Evolutionary conservation across 2,329 filamentous ascomycete genomes (phyloP), one percentile per base, ranked within the genome.

Genomic region (Colletotrichum costaricense): DNA sequence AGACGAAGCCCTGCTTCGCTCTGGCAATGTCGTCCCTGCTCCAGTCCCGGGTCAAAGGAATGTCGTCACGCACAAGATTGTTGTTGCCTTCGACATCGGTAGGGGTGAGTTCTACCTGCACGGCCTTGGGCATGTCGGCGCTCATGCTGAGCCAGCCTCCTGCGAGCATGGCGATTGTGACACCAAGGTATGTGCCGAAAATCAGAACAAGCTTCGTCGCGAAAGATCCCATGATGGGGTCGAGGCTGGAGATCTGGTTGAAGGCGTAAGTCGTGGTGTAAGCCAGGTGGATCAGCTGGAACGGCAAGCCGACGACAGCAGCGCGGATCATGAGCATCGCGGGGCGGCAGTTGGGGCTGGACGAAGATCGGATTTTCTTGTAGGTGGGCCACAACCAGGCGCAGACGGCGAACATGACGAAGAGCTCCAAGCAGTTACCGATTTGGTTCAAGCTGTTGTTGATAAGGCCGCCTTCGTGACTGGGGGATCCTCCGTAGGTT

Each of bases 191-290:
- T 46, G 74, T 76, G 22, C 75, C 58, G 9, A 78, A 78, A 2
- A 78, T 42, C 1, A 78, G 73, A 4, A 78, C 19, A 3, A 78
- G 64, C n/a, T 74, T 73, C 22, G 75, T 75, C 1, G 73, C 71
- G 35, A 78, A 78, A 38, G 64, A 74, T 9, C 77, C 77, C 63
- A 74, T 75, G 16, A 77, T 69, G 1, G 77, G 77, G 56, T 77
- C 77, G 5, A 77, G 73, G 19, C 70, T 70, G 12, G 69, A 35
- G 11, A 75, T 57, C 9, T 56, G 67, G 28, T 66, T 57, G 60
- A 78, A 77, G n/a, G 77, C 74, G 60, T 76, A 78, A 5, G 76
- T 77, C n/a, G 75, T 75, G 60, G 74, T 76, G 60, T 78, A 76
- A 1, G 69, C 60, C 14, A 78, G 52, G 19, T 77, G 75, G 2